A percentile compares a stretch with the other conserved stretches of the same genome.
phyloP scores from a whole-genome alignment of 2,329 filamentous ascomycete species.

The Verticillium isaacii region DNA sequence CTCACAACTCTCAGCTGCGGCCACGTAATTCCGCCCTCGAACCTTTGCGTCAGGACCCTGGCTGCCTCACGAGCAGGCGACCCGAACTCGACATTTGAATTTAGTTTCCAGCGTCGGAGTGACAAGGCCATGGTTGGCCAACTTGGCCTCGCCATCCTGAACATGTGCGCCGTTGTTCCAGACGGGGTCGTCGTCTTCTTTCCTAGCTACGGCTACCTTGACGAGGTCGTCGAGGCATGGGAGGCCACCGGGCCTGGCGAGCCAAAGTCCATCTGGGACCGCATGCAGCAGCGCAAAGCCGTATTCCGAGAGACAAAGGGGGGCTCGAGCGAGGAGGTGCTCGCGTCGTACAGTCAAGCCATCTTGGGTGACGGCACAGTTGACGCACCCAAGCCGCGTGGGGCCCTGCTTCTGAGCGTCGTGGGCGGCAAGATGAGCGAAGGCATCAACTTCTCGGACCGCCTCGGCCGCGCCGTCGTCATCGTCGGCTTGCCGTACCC shows the following conservation, averaged over 20 bases:
- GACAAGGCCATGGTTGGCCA: constrained; percentile 66
- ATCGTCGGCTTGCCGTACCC: constrained; percentile 93
- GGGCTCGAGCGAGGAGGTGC: constrained; percentile 60
- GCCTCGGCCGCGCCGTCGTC: constrained; percentile 80
- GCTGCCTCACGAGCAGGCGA: constrained; percentile 32
- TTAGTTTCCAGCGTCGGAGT: constrained; percentile 75
- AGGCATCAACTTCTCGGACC: constrained; percentile 96
- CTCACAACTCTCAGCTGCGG: constrained; percentile 86
- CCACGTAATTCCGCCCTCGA: constrained; percentile 83
- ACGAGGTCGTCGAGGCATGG: constrained; percentile 65
- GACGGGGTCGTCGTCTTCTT: constrained; percentile 95
- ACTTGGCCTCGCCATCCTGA: constrained; percentile 68
- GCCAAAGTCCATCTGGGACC: constrained; percentile 50
- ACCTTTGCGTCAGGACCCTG: constrained; percentile 75
- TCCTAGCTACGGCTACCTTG: constrained; percentile 87
- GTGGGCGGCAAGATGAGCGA: constrained; percentile 94
- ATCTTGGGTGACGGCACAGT: constrained; percentile 46
- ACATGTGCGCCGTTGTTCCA: constrained; percentile 68
- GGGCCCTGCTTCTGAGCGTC: constrained; percentile 81
- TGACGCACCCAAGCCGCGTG: constrained; percentile 30
- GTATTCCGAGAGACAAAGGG: constrained; percentile 57
- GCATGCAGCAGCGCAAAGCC: constrained; percentile 53
- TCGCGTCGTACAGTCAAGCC: constrained; percentile 67
- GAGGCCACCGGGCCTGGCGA: constrained; percentile 27
- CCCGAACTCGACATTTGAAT: constrained; percentile 62